Base-by-base conservation (phyloP, 306 rosid species). In the Trifolium repens region DNA sequence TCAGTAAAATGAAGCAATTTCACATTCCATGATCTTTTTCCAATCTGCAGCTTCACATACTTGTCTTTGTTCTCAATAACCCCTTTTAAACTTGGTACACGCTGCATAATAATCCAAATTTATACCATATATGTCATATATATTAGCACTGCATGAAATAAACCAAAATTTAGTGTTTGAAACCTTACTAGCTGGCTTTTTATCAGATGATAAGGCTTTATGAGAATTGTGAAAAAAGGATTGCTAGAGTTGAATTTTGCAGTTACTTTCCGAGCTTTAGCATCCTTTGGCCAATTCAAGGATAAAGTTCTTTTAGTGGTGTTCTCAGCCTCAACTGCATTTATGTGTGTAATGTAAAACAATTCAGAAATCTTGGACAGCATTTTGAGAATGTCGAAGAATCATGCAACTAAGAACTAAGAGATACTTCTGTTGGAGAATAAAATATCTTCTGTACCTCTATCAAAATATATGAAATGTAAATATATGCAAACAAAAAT, bases 1-100 rank as follows among this genome's bases (percentile, higher is more conserved):
- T 10, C 5, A 2, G n/a, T 2, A 75, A 0, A 1, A 8, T 2
- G 7, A 9, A 39, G 32, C 62, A 71, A 57, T 62, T 65, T 76
- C 24, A 77, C 58, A 2, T 46, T 11, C 85, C 82, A 81, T 0
- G 67, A 46, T 64, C 61, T 72, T n/a, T 46, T 14, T 8, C 79
- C 82, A 24, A 24, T 2, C 43, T 71, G 17, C 17, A 81, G 6
- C 2, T 0, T 19, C 67, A 61, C 74, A 52, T 43, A 0, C 69
- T 30, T 35, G 0, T 15, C 19, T 70, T 73, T 35, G 13, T 75
- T 50, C 61, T 32, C 77, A 62, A 75, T 32, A 42, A 61, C 6
- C 6, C 68, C 69, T 34, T 55, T 24, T 8, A 81, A 10, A 42
- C 5, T 2, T 58, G 60, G 76, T 58, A 68, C 10, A n/a, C 0